Evolutionary conservation across 768 basidiomycete species (phyloP), one percentile per base, ranked within the genome.

Genomic region (Baorangia bicolor): DNA sequence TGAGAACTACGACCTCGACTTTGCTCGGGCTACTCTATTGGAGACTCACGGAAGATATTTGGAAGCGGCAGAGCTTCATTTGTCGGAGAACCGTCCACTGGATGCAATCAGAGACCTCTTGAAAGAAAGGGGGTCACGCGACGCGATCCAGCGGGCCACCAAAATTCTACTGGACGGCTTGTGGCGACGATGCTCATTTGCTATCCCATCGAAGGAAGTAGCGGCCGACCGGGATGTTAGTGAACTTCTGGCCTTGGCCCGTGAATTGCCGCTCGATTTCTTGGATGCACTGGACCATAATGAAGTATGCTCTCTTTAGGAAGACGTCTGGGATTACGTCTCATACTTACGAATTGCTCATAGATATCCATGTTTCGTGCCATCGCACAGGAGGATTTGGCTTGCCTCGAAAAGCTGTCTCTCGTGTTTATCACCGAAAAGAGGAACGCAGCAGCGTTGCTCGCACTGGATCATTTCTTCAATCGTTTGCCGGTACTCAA

Each of bases 1-100:
- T 18, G 79, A 85, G 51, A 76, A 81, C 5, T 75, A 76, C 41
- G 79, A 78, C 34, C 68, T 88, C 7, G 80, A 83, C 58, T 55
- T 74, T 13, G 77, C 81, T 8, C 81, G 74, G 8, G 78, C 79
- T 0, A 65, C 69, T 0, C 59, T 87, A 9, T 70, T 85, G 13
- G 72, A 74, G 28, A 67, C 69, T 5, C 71, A 77, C 12, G 77
- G 75, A 14, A 73, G 74, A 56, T 74, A 68, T 42, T 50, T 59
- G 2, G 81, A 86, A 33, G 85, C 85, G 0, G 84, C 83, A 1
- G 73, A 80, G 20, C 61, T 84, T 18, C 77, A 82, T 59, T 56
- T 82, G 6, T 65, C 69, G 0, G 79, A 83, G 58, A 82, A 81
- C 14, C 75, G 78, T 1, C 66, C 65, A 0, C 33, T 75, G 2